Evolutionary conservation across 306 rosid species (phyloP), one percentile per base, ranked within the genome.

Genomic region (Dalbergia cultrata): DNA sequence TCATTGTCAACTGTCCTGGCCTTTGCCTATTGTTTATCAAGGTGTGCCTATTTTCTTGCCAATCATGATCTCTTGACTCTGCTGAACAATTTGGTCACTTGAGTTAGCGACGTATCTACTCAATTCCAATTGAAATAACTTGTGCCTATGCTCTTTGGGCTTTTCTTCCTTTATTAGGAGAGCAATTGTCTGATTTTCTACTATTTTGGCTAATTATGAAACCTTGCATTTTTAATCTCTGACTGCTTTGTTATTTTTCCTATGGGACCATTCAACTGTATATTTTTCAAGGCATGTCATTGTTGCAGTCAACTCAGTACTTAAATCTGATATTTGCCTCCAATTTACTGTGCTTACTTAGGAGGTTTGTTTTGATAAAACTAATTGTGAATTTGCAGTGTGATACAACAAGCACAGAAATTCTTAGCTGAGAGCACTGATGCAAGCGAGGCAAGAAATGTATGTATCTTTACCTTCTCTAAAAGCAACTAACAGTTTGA

Each of bases 1-100:
- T 92, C 98, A 11, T 83, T 95, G 86, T 92, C 98, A 5, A 91
- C 95, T 47, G 97, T 95, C 62, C 83, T 95, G 81, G 89, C 98
- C 77, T 90, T 90, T 6, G 94, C 98, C 73, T 95, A 90, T 87
- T 95, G 97, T 86, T 84, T 92, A 87, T 92, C 98, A 80, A 90
- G 97, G 98, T 95, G 49, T 71, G 90, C 63, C 61, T 76, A 16
- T 77, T 81, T 78, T 71, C 73, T 75, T 59, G 19, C 50, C 41
- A 73, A 37, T 7, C 60, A 37, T 66, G 52, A 61, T 57, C 69
- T 35, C 44, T 74, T 77, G 61, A 66, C 73, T 77, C 19, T 77
- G 68, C 21, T 79, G 65, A 75, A 67, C 81, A 54, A 57, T 72
- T 79, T 83, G 67, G 53, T 74, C 39, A 14, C 68, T 50, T 11